Evolutionary conservation across 1,284 basidiomycete species (phyloP).

Genomic region (Somion occarium): DNA sequence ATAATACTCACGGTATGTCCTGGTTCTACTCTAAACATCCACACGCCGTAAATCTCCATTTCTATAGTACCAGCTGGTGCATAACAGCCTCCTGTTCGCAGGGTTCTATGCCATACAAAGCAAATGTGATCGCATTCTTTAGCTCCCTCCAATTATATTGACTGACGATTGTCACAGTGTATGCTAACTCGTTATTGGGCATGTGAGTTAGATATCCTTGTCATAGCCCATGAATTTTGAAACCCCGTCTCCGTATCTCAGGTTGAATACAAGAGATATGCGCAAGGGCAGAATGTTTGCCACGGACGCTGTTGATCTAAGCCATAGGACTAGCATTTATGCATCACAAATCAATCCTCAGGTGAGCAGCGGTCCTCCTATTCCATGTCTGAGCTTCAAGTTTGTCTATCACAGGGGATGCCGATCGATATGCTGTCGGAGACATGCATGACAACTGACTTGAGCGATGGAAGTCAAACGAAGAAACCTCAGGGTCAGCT

Average conservation of each 20-base stretch:
- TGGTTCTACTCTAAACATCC: background rate
- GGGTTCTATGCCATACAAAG: background rate
- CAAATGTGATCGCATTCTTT: background rate
- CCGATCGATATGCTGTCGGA: too few relatives aligned
- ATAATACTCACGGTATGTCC: background rate
- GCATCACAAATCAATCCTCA: too few relatives aligned
- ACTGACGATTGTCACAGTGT: background rate
- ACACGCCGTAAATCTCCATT: background rate
- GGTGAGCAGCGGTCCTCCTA: too few relatives aligned
- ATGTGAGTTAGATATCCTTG: background rate
- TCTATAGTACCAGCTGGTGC: background rate
- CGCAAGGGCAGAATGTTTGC: background rate
- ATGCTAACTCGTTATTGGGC: slow-evolving; percentile 4
- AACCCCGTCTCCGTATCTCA: background rate
- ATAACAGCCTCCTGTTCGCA: slow-evolving; percentile 1
- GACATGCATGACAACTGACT: too few relatives aligned
- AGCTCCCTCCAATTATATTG: too few relatives aligned
- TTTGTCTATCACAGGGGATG: too few relatives aligned
- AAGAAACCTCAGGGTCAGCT: too few relatives aligned
- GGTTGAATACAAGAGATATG: background rate
- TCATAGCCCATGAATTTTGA: background rate
- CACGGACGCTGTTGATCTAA: too few relatives aligned
- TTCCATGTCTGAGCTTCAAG: too few relatives aligned
- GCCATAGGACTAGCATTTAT: too few relatives aligned
- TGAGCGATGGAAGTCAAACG: too few relatives aligned